These are phyloP conservation scores for Suillus americanus DNA, from an alignment of 768 basidiomycete species.

Conservation along the genomic window DNA sequence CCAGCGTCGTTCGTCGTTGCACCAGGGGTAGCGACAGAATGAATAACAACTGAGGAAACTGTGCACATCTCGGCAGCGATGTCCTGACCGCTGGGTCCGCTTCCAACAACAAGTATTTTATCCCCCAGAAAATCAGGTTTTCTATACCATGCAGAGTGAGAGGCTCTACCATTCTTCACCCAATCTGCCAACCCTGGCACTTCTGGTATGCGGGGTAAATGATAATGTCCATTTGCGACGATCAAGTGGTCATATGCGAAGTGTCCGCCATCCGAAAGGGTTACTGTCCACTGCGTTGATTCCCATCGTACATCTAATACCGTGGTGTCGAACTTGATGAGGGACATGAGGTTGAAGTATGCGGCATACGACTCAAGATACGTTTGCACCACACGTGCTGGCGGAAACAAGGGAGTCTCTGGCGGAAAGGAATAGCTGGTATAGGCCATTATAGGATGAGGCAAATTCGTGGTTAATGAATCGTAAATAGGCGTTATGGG, in stretches of 20 bases:
- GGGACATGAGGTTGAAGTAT: constrained; percentile 56
- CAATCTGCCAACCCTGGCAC: constrained; percentile 61
- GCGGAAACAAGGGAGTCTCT: constrained; percentile 68
- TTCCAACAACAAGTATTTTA: constrained; percentile 47
- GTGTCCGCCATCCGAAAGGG: constrained; percentile 36
- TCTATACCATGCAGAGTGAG: constrained; percentile 71
- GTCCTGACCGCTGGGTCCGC: constrained; percentile 69
- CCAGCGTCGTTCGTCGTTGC: constrained; percentile 36
- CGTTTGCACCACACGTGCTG: constrained; percentile 55
- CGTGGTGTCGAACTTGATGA: constrained; percentile 61
- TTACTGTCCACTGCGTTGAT: constrained; percentile 48
- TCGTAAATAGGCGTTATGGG: constrained; percentile 76
- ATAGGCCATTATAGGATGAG: constrained; percentile 77
- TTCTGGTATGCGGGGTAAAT: constrained; percentile 58
- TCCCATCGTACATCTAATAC: constrained; percentile 51
- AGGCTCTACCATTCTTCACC: constrained; percentile 50
- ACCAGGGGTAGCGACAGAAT: constrained; percentile 40
- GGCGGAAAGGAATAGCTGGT: constrained; percentile 65
- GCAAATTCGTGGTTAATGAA: constrained; percentile 78
- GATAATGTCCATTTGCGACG: constrained; percentile 77
- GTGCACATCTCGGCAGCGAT: constrained; percentile 58
- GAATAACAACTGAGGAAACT: constrained; percentile 47
- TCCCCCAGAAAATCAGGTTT: constrained; percentile 40
- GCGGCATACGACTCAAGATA: constrained; percentile 71
- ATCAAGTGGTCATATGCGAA: constrained; percentile 62